A percentile compares a stretch with the other conserved stretches of the same genome.
These are phyloP conservation scores for Pyricularia pennisetigena DNA, from an alignment of 2,329 filamentous ascomycete species.

Conservation along the genomic window DNA sequence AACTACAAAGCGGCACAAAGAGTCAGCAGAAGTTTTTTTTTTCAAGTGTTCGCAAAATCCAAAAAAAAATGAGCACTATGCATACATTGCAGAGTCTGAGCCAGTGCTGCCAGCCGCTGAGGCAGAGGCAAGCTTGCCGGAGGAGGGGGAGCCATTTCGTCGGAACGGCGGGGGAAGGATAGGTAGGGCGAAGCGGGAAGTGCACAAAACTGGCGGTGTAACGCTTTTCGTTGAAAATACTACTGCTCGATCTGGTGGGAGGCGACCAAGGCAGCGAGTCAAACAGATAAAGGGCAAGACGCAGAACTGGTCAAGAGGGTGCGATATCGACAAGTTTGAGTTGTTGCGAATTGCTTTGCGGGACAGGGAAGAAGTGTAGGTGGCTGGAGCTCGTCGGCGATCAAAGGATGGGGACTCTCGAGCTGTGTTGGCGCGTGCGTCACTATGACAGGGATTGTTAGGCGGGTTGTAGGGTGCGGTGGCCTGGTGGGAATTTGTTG, in stretches of 20 bases:
- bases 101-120: conserved; percentile 68
- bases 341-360: background rate
- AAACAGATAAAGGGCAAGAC: background rate
- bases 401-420: background rate
- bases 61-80: conserved; percentile 20
- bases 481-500: background rate
- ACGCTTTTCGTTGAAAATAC: background rate
- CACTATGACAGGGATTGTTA: background rate
- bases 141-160: conserved; percentile 62
- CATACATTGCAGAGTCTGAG: conserved; percentile 86
- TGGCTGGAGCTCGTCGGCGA: conserved; percentile 1
- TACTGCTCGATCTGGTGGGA: background rate
- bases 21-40: background rate
- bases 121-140: conserved; percentile 57
- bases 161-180: background rate
- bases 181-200: background rate
- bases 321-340: background rate
- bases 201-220: background rate
- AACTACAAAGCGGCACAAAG: conserved; percentile 32
- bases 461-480: background rate
- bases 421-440: conserved; percentile 2
- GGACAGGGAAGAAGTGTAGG: conserved; percentile 1
- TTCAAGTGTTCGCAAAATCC: background rate
- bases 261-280: background rate
- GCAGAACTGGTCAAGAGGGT: background rate